A percentile compares a stretch with the other conserved stretches of the same genome.
Evolutionary conservation across 768 basidiomycete species (phyloP).

Genomic region (Collybiopsis confluens): DNA sequence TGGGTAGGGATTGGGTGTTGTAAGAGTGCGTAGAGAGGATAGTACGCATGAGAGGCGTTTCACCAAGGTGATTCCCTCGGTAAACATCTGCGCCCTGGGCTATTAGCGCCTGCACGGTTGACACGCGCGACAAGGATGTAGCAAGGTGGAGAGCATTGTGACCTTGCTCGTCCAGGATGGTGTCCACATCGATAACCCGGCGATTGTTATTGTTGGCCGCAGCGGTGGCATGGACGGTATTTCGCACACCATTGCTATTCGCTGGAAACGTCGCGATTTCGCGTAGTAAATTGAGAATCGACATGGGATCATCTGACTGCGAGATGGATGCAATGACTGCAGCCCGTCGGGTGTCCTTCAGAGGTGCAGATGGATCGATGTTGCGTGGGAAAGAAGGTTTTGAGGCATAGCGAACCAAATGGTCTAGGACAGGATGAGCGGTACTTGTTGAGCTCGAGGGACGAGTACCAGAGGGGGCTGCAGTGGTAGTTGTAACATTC

Average conservation of each 20-base stretch:
- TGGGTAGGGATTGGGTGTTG: constrained; percentile 71
- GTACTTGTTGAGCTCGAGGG: constrained; percentile 18
- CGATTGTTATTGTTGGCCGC: constrained; percentile 19
- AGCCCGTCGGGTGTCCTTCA: constrained; percentile 53
- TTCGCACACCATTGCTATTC: constrained; percentile 8
- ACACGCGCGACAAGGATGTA: constrained; percentile 73
- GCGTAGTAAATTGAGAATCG: constrained; percentile 61
- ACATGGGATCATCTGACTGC: constrained; percentile 61
- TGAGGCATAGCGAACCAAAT: constrained; percentile 56
- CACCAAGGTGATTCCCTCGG: constrained; percentile 89
- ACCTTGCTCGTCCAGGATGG: constrained; percentile 89
- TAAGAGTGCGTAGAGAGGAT: constrained; percentile 85
- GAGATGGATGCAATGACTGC: constrained; percentile 65
- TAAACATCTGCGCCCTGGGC: constrained; percentile 79
- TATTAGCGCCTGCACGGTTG: constrained; percentile 67
- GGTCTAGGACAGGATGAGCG: constrained; percentile 36
- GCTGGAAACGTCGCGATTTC: constrained; percentile 42
- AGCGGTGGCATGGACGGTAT: constrained; percentile 32
- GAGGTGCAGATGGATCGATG: constrained; percentile 47
- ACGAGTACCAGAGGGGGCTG: constrained; percentile 4
- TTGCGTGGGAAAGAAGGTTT: constrained; percentile 52
- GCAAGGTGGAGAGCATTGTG: constrained; percentile 95
- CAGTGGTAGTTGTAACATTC: constrained; percentile 22
- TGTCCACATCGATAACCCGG: constrained; percentile 55
- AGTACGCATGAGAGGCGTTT: constrained; percentile 91